A percentile compares a stretch with the other conserved stretches of the same genome.
These are phyloP conservation scores for Phellinidium pouzarii DNA, from an alignment of 1,284 basidiomycete genomes.

Conservation along the genomic window DNA sequence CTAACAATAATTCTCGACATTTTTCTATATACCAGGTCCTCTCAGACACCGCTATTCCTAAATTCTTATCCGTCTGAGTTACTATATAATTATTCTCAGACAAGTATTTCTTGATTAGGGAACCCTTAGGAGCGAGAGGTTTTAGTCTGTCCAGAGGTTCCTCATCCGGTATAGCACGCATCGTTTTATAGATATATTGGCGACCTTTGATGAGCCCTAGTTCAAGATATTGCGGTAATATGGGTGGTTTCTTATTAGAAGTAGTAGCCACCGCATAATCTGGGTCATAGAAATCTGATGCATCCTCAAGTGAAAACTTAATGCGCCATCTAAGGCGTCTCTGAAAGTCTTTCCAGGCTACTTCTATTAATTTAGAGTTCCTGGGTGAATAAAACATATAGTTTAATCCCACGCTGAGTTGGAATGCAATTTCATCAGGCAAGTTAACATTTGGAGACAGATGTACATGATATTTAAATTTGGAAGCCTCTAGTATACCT, in stretches of 20 bases:
- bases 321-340: too few species aligned
- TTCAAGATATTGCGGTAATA: not conserved
- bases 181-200: not conserved
- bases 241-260: not conserved
- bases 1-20: not conserved
- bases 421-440: too few species aligned
- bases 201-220: not conserved
- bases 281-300: not conserved
- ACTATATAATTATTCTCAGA: conserved; percentile 13
- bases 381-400: too few species aligned
- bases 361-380: too few species aligned
- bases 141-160: not conserved
- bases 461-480: too few species aligned
- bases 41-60: conserved; percentile 14
- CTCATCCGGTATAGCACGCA: too few species aligned
- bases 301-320: too few species aligned
- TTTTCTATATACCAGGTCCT: conserved; percentile 12
- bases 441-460: too few species aligned
- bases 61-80: conserved; percentile 11
- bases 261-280: not conserved
- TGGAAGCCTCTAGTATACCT: too few species aligned
- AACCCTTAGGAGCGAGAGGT: not conserved
- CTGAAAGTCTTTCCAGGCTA: too few species aligned
- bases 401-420: too few species aligned
- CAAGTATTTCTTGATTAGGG: not conserved